Conservation (phyloP, 1,139 yeast genomes). For the Komagataea norvegica region DNA sequence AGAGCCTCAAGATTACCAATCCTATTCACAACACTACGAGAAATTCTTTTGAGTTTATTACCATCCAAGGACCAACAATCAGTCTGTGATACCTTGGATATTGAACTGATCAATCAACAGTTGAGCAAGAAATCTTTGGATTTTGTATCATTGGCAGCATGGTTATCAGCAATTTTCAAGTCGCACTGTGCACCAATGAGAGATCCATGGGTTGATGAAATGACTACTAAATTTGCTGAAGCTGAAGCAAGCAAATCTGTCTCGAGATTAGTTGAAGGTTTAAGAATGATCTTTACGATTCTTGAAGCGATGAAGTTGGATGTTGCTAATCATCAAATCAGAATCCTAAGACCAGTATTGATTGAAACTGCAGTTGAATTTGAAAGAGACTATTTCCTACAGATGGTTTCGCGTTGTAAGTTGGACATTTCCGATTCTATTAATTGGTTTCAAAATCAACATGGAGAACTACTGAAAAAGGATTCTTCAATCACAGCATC, state of each 20-base stretch:
- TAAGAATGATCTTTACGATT: slow-evolving; percentile 75
- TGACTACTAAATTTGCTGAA: slow-evolving; percentile 63
- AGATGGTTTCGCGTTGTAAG: slow-evolving; percentile 62
- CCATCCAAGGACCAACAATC: slow-evolving; percentile 73
- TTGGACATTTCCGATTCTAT: slow-evolving; percentile 63
- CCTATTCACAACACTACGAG: slow-evolving; percentile 71
- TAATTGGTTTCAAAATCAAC: slow-evolving; percentile 54
- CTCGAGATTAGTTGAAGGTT: slow-evolving; percentile 63
- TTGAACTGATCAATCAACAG: slow-evolving; percentile 74
- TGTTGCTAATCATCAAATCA: slow-evolving; percentile 90
- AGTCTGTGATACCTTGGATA: slow-evolving; percentile 72
- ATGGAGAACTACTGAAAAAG: slow-evolving; percentile 29
- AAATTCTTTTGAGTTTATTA: slow-evolving; percentile 65
- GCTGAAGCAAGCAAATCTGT: slow-evolving; percentile 56
- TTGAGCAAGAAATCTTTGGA: slow-evolving; percentile 63
- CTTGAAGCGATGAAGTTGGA: slow-evolving; percentile 95
- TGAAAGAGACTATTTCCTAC: slow-evolving; percentile 81
- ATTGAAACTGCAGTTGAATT: slow-evolving; percentile 89
- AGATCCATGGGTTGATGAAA: slow-evolving; percentile 82
- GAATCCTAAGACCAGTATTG: slow-evolving; percentile 77
- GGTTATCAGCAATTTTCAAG: slow-evolving; percentile 70
- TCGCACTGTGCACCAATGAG: slow-evolving; percentile 95
- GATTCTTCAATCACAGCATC: slow-evolving; percentile 25
- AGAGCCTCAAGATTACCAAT: slow-evolving; percentile 54
- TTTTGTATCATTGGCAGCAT: slow-evolving; percentile 60